These are phyloP conservation scores for Xerocomus brunneocitrinus DNA, from an alignment of 768 basidiomycete species.

Conservation along the genomic window DNA sequence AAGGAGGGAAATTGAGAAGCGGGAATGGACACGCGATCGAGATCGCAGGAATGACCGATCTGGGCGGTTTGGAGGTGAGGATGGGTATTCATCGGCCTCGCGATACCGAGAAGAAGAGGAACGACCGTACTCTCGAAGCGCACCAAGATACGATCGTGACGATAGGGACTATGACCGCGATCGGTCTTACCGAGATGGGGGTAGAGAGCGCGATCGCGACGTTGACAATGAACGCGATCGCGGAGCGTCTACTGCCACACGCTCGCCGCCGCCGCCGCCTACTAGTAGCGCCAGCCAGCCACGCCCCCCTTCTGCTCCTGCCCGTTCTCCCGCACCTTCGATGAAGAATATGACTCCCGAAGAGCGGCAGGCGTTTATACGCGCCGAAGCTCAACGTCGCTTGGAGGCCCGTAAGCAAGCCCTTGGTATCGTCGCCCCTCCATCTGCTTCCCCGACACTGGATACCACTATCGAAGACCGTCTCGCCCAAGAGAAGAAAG, in stretches of 20 bases:
- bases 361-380: constrained; percentile 73
- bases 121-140: constrained; percentile 48
- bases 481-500: constrained; percentile 79
- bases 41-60: constrained; percentile 82
- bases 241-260: constrained; percentile 34
- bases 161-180: constrained; percentile 37
- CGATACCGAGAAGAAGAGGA: constrained; percentile 44
- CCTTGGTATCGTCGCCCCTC: constrained; percentile 61
- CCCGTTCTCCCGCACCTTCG: constrained; percentile 56
- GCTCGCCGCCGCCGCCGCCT: constrained; percentile 45
- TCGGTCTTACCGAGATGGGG: constrained; percentile 30
- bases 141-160: constrained; percentile 31
- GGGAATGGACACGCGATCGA: constrained; percentile 73
- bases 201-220: constrained; percentile 13
- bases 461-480: constrained; percentile 84
- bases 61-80: constrained; percentile 57
- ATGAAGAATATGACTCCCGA: constrained; percentile 77
- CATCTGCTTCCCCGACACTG: constrained; percentile 42
- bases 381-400: constrained; percentile 74
- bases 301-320: constrained; percentile 48
- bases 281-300: constrained; percentile 36
- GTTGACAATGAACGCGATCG: constrained; percentile 34
- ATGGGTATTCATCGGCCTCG: constrained; percentile 32
- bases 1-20: constrained; percentile 68
- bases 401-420: constrained; percentile 83